Conservation (phyloP, 371 early-diverging fungal genomes). For the Basidiobolus meristosporus region DNA sequence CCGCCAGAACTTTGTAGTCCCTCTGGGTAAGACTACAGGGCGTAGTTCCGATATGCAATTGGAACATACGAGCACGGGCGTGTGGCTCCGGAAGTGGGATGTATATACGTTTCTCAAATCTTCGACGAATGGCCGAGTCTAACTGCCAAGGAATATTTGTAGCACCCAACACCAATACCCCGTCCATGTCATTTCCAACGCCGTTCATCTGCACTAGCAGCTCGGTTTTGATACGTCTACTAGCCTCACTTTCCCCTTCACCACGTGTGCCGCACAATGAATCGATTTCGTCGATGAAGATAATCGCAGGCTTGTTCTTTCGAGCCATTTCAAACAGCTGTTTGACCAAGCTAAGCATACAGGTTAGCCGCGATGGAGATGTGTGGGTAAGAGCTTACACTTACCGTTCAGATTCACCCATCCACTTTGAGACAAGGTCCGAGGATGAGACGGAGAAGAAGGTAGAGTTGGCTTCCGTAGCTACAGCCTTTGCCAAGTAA, state of each 20-base stretch:
- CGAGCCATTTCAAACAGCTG: conserved; percentile 88
- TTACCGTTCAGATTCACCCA: conserved; percentile 89
- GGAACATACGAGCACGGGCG: conserved; percentile 83
- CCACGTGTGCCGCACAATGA: conserved; percentile 86
- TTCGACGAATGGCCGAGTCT: conserved; percentile 81
- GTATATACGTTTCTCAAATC: conserved; percentile 93
- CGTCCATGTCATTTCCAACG: conserved; percentile 83
- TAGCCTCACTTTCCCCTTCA: conserved; percentile 90
- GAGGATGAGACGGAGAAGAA: conserved; percentile 92
- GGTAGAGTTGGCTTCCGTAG: conserved; percentile 87
- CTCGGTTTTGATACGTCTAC: conserved; percentile 87
- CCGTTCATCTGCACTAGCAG: conserved; percentile 97
- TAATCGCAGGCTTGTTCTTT: conserved; percentile 81
- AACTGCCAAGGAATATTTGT: conserved; percentile 96
- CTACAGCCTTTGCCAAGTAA: conserved; percentile 92
- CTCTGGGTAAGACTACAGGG: conserved; percentile 49
- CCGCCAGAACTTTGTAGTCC: conserved; percentile 58
- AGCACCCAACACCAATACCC: conserved; percentile 87
- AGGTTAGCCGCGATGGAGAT: neutral
- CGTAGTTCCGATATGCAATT: conserved; percentile 74
- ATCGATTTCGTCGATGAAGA: conserved; percentile 98
- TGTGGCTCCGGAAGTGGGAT: conserved; percentile 83
- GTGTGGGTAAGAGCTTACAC: neutral
- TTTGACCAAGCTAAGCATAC: conserved; percentile 51
- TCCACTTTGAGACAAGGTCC: conserved; percentile 93